Percentiles rank a stretch among this genome's conserved stretches.
These are phyloP conservation scores for Diaporthe australafricana DNA, from an alignment of 2,329 filamentous ascomycete species.

Conservation along the genomic window DNA sequence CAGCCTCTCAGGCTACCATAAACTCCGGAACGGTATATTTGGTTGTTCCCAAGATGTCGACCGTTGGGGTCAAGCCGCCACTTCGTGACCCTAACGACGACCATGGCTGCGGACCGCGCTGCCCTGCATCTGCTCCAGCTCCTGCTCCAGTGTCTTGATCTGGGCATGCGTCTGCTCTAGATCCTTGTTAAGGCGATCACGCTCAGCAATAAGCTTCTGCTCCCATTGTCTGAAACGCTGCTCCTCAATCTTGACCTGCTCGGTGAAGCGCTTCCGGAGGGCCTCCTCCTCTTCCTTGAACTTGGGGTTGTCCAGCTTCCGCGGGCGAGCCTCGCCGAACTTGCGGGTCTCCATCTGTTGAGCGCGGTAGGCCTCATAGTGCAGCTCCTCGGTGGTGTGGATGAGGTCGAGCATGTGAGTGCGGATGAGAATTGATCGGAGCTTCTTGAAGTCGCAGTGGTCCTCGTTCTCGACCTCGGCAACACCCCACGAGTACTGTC, in stretches of 20 bases:
- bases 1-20: constrained; percentile 30
- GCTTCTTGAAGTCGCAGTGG: constrained; percentile 99
- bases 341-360: constrained; percentile 99
- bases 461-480: constrained; percentile 99
- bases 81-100: constrained; percentile 73
- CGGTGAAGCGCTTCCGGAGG: constrained; percentile 97
- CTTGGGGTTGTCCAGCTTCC: constrained; percentile 99
- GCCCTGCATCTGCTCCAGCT: constrained; percentile 94
- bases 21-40: constrained; percentile 25
- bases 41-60: constrained; percentile 27
- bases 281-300: constrained; percentile 99
- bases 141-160: constrained; percentile 91
- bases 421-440: constrained; percentile 97
- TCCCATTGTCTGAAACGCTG: constrained; percentile 99
- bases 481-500: constrained; percentile 99
- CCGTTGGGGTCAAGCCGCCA: constrained; percentile 26
- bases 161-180: constrained; percentile 96
- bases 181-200: constrained; percentile 99
- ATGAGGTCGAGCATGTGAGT: constrained; percentile 99
- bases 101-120: constrained; percentile 91
- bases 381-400: constrained; percentile 98
- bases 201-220: constrained; percentile 99
- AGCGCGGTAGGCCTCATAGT: constrained; percentile 99
- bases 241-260: constrained; percentile 99
- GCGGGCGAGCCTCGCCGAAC: constrained; percentile 95